Conservation (phyloP, 164 flowering plant species). For the Buxus sempervirens region DNA sequence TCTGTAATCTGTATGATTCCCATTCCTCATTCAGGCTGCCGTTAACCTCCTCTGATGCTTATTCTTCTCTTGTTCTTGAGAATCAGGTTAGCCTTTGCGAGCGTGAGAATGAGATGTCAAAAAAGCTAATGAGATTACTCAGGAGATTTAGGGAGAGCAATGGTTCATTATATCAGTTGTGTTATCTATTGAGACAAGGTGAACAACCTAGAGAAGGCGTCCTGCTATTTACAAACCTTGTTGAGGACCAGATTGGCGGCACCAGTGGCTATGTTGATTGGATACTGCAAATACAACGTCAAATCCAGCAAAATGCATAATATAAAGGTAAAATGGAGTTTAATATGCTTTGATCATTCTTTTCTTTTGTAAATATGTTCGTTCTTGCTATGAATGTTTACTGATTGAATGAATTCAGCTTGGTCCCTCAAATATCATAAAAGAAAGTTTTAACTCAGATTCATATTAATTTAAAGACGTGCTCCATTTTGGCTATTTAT, state of each 20-base stretch:
- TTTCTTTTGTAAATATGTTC: too few relatives aligned
- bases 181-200: constrained; percentile 88
- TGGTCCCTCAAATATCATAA: not conserved
- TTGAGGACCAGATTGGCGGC: constrained; percentile 83
- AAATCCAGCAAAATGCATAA: constrained; percentile 78
- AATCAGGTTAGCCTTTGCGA: constrained; percentile 53
- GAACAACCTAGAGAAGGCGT: constrained; percentile 91
- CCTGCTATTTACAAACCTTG: constrained; percentile 71
- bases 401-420: too few relatives aligned
- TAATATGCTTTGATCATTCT: not conserved
- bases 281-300: constrained; percentile 76
- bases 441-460: too few relatives aligned
- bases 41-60: not conserved
- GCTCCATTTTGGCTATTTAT: not conserved
- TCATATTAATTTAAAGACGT: too few relatives aligned
- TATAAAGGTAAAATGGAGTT: constrained; percentile 24
- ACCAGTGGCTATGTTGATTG: constrained; percentile 76
- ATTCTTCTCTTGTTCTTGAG: constrained; percentile 9
- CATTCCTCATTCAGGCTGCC: not conserved
- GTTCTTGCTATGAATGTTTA: too few relatives aligned
- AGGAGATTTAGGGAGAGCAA: constrained; percentile 56
- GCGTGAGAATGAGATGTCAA: constrained; percentile 70
- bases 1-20: too few relatives aligned
- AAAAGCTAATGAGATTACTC: constrained; percentile 50
- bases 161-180: constrained; percentile 65